Evolutionary conservation across 2,329 filamentous ascomycete genomes (phyloP).

Genomic region (Alternaria sp.): DNA sequence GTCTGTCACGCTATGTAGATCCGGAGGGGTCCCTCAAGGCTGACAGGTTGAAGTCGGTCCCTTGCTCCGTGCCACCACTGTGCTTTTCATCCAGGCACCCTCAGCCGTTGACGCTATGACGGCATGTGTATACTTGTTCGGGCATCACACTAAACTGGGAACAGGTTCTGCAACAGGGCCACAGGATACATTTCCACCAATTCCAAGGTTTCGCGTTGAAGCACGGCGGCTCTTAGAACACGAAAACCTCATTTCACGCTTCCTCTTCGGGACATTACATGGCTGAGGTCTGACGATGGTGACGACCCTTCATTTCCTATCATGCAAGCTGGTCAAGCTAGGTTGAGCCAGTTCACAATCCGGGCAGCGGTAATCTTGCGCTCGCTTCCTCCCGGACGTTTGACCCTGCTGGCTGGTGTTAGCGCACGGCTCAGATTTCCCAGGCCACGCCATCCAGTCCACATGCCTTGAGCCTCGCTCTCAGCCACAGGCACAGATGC

Average conservation of each 20-base stretch:
- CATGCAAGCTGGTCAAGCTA: constrained; percentile 34
- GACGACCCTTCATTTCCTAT: constrained; percentile 50
- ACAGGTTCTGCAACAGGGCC: constrained; percentile 23
- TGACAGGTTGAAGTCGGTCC: constrained; percentile 44
- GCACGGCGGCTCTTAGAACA: constrained; percentile 41
- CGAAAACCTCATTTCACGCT: constrained; percentile 42
- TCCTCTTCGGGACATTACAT: constrained; percentile 40
- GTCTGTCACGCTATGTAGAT: constrained; percentile 44
- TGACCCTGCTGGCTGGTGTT: constrained; percentile 44
- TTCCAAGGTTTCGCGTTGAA: constrained; percentile 46
- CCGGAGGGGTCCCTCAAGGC: constrained; percentile 40
- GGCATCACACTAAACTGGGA: constrained; percentile 31
- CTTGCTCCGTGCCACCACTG: constrained; percentile 36
- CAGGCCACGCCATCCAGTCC: constrained; percentile 26
- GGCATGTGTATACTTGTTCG: constrained; percentile 39
- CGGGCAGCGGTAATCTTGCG: constrained; percentile 45
- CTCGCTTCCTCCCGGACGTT: constrained; percentile 50
- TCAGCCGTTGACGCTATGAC: constrained; percentile 33
- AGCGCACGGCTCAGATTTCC: constrained; percentile 34
- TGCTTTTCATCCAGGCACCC: constrained; percentile 28
- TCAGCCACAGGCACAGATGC: constrained; percentile 32
- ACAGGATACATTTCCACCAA: constrained; percentile 27
- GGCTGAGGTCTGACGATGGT: constrained; percentile 40
- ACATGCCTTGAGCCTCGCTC: constrained; percentile 32
- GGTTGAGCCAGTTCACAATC: constrained; percentile 34